Evolutionary conservation across 1,284 basidiomycete genomes (phyloP).

Genomic region (Trichosporon sp.): DNA sequence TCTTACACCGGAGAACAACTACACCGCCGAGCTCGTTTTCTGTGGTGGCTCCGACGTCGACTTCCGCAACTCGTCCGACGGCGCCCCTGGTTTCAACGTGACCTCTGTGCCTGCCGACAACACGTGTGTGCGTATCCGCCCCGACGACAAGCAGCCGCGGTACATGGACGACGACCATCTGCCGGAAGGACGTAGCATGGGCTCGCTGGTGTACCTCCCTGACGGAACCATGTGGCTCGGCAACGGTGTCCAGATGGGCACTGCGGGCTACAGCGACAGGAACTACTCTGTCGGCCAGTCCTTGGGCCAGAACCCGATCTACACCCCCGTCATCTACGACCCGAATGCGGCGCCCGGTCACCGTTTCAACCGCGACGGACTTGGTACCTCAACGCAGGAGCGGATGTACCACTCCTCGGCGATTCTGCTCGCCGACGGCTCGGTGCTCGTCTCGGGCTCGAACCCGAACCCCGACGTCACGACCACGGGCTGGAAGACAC

Average conservation of each 20-base stretch:
- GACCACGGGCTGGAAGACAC: slow-evolving; percentile 37
- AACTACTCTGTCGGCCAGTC: slow-evolving; percentile 38
- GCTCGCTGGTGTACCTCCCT: slow-evolving; percentile 55
- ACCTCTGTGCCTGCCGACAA: slow-evolving; percentile 45
- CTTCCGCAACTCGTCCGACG: slow-evolving; percentile 38
- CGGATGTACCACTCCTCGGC: slow-evolving; percentile 84
- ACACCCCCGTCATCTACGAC: slow-evolving; percentile 56
- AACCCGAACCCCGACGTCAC: slow-evolving; percentile 72
- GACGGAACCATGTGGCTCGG: slow-evolving; percentile 51
- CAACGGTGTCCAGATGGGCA: slow-evolving; percentile 69
- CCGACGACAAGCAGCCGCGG: slow-evolving; percentile 64
- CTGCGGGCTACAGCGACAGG: slow-evolving; percentile 51
- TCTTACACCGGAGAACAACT: slow-evolving; percentile 82
- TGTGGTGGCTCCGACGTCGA: slow-evolving; percentile 69
- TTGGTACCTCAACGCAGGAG: slow-evolving; percentile 63
- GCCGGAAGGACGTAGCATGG: slow-evolving; percentile 72
- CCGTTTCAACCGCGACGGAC: slow-evolving; percentile 63
- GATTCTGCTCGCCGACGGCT: slow-evolving; percentile 77
- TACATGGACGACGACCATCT: slow-evolving; percentile 62
- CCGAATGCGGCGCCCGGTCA: slow-evolving; percentile 58
- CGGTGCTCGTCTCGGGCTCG: slow-evolving; percentile 73
- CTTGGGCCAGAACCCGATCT: slow-evolving; percentile 45
- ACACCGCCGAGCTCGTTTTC: slow-evolving; percentile 76
- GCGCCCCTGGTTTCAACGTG: slow-evolving; percentile 43
- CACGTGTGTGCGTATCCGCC: slow-evolving; percentile 58